Evolutionary conservation across 495 filamentous ascomycete genomes (phyloP).

Genomic region (Pyrenula aspistea): DNA sequence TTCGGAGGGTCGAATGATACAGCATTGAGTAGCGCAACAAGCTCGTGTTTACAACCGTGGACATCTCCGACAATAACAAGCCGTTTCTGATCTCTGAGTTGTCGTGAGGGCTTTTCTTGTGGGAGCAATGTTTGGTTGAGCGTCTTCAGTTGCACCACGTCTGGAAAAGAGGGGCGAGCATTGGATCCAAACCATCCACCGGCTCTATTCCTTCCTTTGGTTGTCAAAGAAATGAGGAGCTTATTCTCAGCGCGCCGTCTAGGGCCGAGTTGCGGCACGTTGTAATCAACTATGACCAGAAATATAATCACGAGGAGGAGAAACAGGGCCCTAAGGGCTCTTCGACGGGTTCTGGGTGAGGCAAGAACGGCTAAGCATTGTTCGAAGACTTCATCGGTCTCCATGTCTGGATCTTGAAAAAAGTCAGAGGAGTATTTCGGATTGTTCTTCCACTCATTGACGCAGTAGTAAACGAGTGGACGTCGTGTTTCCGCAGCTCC

Average conservation of each 20-base stretch:
- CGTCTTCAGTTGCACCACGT: slow-evolving; percentile 32
- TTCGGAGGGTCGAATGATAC: slow-evolving; percentile 43
- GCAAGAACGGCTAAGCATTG: slow-evolving; percentile 16
- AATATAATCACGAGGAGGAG: slow-evolving; percentile 17
- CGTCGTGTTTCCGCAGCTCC: slow-evolving; percentile 3
- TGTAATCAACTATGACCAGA: not conserved
- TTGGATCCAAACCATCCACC: slow-evolving; percentile 38
- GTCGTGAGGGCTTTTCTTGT: slow-evolving; percentile 1
- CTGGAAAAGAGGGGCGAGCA: slow-evolving; percentile 30
- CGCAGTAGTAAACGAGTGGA: slow-evolving; percentile 31
- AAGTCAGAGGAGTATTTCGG: slow-evolving; percentile 14
- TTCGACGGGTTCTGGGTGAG: slow-evolving; percentile 33
- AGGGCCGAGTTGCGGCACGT: not conserved
- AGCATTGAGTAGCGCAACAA: slow-evolving; percentile 55
- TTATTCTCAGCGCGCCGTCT: not conserved
- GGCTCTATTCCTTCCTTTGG: slow-evolving; percentile 14
- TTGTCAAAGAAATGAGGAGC: slow-evolving; percentile 25
- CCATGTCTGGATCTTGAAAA: slow-evolving; percentile 13
- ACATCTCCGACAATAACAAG: slow-evolving; percentile 82
- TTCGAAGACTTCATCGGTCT: slow-evolving; percentile 13
- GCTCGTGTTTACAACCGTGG: slow-evolving; percentile 65
- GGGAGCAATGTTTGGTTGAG: slow-evolving; percentile 28
- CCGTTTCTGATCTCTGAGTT: slow-evolving; percentile 18
- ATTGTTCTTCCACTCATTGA: slow-evolving; percentile 31
- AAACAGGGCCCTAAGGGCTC: not conserved